Base-by-base conservation (phyloP, 306 rosid genomes). In the Cucurbita maxima region DNA sequence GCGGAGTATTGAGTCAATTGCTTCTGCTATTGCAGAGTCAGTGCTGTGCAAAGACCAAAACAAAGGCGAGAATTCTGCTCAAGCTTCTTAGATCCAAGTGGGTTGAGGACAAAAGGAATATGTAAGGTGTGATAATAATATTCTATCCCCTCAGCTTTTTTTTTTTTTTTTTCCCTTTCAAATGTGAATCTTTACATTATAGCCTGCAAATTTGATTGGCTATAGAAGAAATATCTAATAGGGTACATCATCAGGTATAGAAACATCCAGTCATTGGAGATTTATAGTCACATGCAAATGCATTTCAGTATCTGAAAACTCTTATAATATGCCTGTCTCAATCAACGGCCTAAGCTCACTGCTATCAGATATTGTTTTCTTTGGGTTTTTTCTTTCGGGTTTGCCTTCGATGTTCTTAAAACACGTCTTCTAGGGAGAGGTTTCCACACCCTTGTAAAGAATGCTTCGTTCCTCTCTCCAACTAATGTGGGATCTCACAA, bases 21-120 rank as follows among this genome's bases (percentile, higher is more conserved):
- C 72, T 92, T 11, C 73, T 89, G 80, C 97, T 92, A 76, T 79
- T 92, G 73, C 97, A 92, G 76, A 88, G 94, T 76, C 92, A 89
- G 78, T 85, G 95, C 71, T 76, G 76, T 71, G 55, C 58, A 40
- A 76, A 80, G 67, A 86, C 90, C 54, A 92, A 92, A 83, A 76
- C 92, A 36, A 92, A 86, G 80, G 90, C 90, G 34, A 88, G 96
- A 81, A 76, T 74, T 85, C 68, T 92, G 45, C 97, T 92, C 74
- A 92, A 87, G 81, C 81, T 92, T 73, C 84, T 92, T n/a, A 89
- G 86, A 85, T 83, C 86, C 77, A 80, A 86, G 77, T 81, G 86
- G 86, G 80, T 12, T 71, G 87, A 87, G 36, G 91, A 81, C 75
- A 52, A 80, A 54, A 85, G 79, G 30, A 58, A 78, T 75, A n/a